Evolutionary conservation across 192 early-diverging fungal genomes (phyloP), one percentile per base, ranked within the genome.

Genomic region (Phlyctochytrium planicorne): DNA sequence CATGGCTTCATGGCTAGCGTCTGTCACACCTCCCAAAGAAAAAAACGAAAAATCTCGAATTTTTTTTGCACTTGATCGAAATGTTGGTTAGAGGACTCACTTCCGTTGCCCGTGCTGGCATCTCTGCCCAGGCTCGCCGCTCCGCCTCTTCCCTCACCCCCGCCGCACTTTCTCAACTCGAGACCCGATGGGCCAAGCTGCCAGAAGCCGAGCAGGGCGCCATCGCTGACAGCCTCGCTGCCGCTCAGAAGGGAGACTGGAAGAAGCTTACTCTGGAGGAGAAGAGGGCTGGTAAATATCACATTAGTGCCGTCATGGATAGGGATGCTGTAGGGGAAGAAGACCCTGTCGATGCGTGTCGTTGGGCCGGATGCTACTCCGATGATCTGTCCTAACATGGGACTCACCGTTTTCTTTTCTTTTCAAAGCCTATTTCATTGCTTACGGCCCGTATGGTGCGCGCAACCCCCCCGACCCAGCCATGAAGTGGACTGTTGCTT

Each of bases 171-270:
- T 40, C 62, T 14, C 30, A 30, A 20, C 23, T 81, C 30, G 79
- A 84, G 67, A 70, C 76, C 14, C 73, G 85, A 52, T 91, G 88
- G 85, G 75, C 69, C 60, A 86, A 85, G 71, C 88, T 91, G 47
- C 84, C 89, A 25, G 80, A 89, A 63, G 80, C 83, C 65, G 93
- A 96, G 79, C 92, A 96, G 84, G 80, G 80, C 63, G 87, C 91
- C 61, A 87, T 96, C 60, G 78, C 90, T 63, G 91, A 89, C 71
- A 74, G 82, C 37, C 85, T 98, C 30, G 83, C 83, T 67, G 91
- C 91, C 75, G 83, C 81, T 67, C 93, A 97, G 86, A 95, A 94
- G 85, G 91, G 85, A 53, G 94, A 98, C 85, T 98, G 97, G 97
- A 91, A 91, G 82, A 84, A 87, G 68, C 77, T 98, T 69, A 79